Evolutionary conservation across 179 eudicot species (phyloP), one percentile per base, ranked within the genome.

Genomic region (Nepenthes alata): DNA sequence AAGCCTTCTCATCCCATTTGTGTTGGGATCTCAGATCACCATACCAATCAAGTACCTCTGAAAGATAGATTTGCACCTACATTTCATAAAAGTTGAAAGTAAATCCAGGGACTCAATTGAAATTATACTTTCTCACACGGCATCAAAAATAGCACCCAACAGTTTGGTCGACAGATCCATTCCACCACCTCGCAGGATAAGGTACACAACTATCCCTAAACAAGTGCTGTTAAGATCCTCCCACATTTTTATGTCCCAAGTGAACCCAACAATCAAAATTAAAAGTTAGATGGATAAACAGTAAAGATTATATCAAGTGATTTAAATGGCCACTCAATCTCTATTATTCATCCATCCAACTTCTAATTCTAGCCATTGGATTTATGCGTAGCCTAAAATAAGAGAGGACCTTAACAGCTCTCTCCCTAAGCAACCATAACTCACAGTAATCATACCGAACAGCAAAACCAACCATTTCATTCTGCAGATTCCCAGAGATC

Each of bases 31-130:
- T 80, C 58, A 85, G 77, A 58, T 90, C 95, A 38, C 75, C 62
- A 69, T 87, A 76, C 96, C 89, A 90, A 63, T 94, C 99, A 70
- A 94, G 97, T 74, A 90, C 99, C 75, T 94, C 97, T 41, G 99
- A 87, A 25, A 94, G 84, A 81, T 94, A 94, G 38, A 87, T 87
- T 83, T 94, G 99, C 66, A 90, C 86, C 97, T 90, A 58, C 50
- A 60, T 69, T 16, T 61, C 44, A 58, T 49, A 62, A 52, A 11
- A 47, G 44, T 60, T 47, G 35, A 37, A 38, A 4, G 13, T 55
- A 9, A 55, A 25, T 25, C 9, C 3, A 52, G 55, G 16, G n/a
- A 11, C 2, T 2, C 11, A 52, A 4, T 52, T 52, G 55, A 52
- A 51, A 35, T 25, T 36, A 7, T 4, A 41, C 45, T 41, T 41